These are phyloP conservation scores for Vachellia pachyceras DNA, from an alignment of 306 rosid genomes.

Conservation along the genomic window DNA sequence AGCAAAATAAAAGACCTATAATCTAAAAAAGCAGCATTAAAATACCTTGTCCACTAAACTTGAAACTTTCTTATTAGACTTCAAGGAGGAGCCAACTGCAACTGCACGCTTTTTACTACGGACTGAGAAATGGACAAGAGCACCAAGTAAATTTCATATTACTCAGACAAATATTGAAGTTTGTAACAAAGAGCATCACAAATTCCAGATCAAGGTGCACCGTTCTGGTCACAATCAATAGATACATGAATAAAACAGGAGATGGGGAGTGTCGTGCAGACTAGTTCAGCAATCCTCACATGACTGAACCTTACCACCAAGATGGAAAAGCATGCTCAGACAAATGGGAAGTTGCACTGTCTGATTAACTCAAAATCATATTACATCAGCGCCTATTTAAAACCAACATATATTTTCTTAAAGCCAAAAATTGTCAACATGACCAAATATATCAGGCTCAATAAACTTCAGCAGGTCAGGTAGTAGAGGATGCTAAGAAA, in stretches of 20 bases:
- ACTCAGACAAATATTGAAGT: conserved; percentile 1
- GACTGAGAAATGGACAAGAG: conserved; percentile 45
- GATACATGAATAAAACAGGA: neutral
- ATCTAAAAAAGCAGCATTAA: neutral
- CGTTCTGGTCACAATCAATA: conserved; percentile 1
- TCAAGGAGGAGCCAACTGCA: conserved; percentile 80
- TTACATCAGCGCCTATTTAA: conserved; percentile 6
- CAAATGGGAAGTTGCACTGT: conserved; percentile 21
- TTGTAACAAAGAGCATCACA: neutral
- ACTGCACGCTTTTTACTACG: conserved; percentile 72
- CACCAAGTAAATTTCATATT: conserved; percentile 2
- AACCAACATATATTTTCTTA: neutral
- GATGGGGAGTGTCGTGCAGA: neutral
- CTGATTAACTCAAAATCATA: conserved; percentile 1
- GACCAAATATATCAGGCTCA: neutral
- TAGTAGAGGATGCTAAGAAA: conserved; percentile 18
- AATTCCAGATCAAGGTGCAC: neutral
- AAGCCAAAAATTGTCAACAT: conserved; percentile 17
- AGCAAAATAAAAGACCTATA: too few relatives aligned
- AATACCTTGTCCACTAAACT: conserved; percentile 88
- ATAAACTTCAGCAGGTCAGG: conserved; percentile 24
- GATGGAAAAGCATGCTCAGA: conserved; percentile 22
- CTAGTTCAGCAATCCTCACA: conserved; percentile 30
- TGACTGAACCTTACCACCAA: neutral
- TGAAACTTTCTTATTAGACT: conserved; percentile 92